Evolutionary conservation across 139 green algal genomes (phyloP), one percentile per base, ranked within the genome.

Genomic region (Edaphochlamys debaryana): DNA sequence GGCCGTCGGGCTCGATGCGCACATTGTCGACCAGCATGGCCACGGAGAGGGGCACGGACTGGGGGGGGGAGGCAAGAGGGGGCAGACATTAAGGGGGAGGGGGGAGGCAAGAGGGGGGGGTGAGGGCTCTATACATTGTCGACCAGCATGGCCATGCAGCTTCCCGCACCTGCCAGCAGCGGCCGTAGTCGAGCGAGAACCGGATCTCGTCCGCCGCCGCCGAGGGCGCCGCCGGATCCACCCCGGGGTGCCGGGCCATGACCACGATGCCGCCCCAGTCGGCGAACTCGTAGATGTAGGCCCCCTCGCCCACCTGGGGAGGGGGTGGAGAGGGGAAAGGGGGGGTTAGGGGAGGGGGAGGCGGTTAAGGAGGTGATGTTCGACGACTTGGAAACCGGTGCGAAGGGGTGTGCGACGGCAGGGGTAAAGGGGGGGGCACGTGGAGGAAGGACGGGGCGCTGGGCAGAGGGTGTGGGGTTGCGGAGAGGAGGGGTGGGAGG

Each of bases 1-100:
- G 85, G 7, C 90, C 92, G 37, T 91, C 85, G 1, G 94, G 93
- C 89, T 97, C 92, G 67, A 95, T 91, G 74, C 95, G 90, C 85
- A 99, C 98, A 85, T 99, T 99, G 50, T 96, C 88, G 0, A 99
- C 90, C 45, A 91, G 74, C 22, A 99, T 89, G n/a, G 92, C 85
- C 62, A 92, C 78, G 0, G 76, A 58, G 41, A 98, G 91, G 29
- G 87, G 58, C 36, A 99, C 92, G 5, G 68, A 82, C 64, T 75
- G 71, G 19, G 50, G 68, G 41, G 68, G 41, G 52, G 13, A 62
- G 52, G 15, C 25, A 20, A 67, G 58, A 29, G 58, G 29, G 27
- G 5, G 23, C 13, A 29, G 54, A 63, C 20, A 63, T 9, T 9
- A 23, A 23, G 48, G 11, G 11, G 52, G 52, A 62, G 52, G 52